phyloP scores from a whole-genome alignment of 805 yeast species.

The Wickerhamomyces sydowiorum region DNA sequence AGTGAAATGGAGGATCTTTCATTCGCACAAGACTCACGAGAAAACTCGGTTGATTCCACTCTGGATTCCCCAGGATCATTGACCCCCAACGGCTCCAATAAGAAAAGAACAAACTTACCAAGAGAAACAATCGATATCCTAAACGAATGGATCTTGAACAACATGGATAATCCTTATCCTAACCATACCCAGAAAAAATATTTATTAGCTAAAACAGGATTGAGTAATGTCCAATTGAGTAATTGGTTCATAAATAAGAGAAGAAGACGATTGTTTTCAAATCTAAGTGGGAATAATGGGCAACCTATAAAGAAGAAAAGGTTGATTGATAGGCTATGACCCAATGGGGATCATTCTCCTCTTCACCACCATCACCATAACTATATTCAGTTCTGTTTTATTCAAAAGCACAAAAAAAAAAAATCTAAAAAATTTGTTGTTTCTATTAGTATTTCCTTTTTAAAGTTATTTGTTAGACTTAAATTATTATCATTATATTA shows the following conservation, averaged over 20 bases:
- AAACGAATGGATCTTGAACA: conserved; percentile 68
- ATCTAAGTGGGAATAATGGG: conserved; percentile 24
- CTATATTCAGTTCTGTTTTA: too few species aligned
- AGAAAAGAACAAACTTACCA: conserved; percentile 69
- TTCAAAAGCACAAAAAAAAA: too few species aligned
- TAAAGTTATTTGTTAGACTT: too few species aligned
- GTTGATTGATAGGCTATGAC: conserved; percentile 19
- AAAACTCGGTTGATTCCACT: conserved; percentile 11
- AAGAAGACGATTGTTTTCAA: conserved; percentile 52
- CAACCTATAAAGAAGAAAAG: conserved; percentile 27
- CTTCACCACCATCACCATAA: too few species aligned
- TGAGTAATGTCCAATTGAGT: conserved; percentile 73
- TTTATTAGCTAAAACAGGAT: conserved; percentile 64
- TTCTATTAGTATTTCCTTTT: too few species aligned
- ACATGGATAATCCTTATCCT: conserved; percentile 79
- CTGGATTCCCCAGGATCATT: conserved; percentile 9
- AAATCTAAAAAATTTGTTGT: too few species aligned
- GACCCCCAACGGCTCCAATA: conserved; percentile 11
- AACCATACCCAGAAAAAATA: conserved; percentile 71
- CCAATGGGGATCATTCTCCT: too few species aligned
- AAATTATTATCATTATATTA: too few species aligned
- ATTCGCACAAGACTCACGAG: conserved; percentile 12
- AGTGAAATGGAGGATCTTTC: neutral
- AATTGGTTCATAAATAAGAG: conserved; percentile 91
- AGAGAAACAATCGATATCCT: conserved; percentile 69